Conservation (phyloP, 257 asterid species). For the Capsicum chinense region DNA sequence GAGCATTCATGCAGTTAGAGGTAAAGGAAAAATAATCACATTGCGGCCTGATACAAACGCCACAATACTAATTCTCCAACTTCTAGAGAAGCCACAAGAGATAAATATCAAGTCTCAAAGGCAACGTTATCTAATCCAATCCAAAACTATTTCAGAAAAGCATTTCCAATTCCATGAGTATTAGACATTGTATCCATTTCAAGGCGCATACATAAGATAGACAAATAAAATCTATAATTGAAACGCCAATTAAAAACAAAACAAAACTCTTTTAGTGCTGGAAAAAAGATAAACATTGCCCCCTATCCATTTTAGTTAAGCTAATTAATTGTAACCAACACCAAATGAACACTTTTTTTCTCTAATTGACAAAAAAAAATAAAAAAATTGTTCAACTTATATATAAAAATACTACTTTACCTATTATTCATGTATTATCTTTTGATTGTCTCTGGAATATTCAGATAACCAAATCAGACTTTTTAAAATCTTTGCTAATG, state of each 20-base stretch:
- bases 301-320: neutral
- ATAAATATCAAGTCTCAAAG: neutral
- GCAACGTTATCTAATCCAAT: neutral
- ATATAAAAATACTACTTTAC: neutral
- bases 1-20: conserved; percentile 7
- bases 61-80: neutral
- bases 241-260: neutral
- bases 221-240: neutral
- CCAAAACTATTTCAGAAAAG: neutral
- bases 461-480: neutral
- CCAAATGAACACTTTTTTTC: neutral
- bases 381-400: neutral
- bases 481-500: neutral
- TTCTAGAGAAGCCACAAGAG: neutral
- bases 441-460: neutral
- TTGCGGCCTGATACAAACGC: neutral
- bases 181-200: neutral
- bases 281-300: neutral
- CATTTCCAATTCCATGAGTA: neutral
- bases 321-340: neutral
- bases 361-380: neutral
- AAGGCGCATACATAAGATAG: neutral
- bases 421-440: neutral
- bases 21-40: neutral
- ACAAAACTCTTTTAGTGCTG: neutral